A percentile compares a stretch with the other conserved stretches of the same genome.
Conservation (phyloP, 2,329 filamentous ascomycete genomes). For the Phyllosticta citribraziliensis region DNA sequence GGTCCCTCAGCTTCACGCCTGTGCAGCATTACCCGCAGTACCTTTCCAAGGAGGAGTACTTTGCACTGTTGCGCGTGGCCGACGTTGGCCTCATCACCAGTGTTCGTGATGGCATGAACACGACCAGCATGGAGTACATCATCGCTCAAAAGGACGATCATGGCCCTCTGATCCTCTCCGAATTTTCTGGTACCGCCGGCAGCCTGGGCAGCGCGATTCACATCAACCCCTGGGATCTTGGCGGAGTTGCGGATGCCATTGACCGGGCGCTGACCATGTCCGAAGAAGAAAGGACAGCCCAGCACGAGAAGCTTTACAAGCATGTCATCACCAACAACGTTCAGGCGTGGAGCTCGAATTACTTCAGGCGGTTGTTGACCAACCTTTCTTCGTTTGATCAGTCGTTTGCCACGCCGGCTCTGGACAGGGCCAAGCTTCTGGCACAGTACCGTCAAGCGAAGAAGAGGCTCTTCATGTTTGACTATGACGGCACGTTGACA, state of each 20-base stretch:
- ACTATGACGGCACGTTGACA: slow-evolving; percentile 95
- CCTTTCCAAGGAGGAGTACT: slow-evolving; percentile 81
- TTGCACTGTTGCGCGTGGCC: slow-evolving; percentile 79
- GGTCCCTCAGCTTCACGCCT: slow-evolving; percentile 78
- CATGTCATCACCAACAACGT: slow-evolving; percentile 82
- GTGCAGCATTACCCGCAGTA: slow-evolving; percentile 95
- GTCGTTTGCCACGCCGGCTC: slow-evolving; percentile 65
- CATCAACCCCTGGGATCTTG: slow-evolving; percentile 93
- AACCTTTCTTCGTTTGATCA: slow-evolving; percentile 71
- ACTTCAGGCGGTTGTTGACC: slow-evolving; percentile 67
- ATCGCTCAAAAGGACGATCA: slow-evolving; percentile 81
- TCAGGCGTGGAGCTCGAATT: slow-evolving; percentile 73
- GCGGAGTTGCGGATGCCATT: slow-evolving; percentile 74
- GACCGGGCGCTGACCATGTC: slow-evolving; percentile 72
- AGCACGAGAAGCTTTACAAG: slow-evolving; percentile 67
- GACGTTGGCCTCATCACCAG: slow-evolving; percentile 93
- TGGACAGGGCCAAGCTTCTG: slow-evolving; percentile 66
- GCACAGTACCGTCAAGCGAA: slow-evolving; percentile 63
- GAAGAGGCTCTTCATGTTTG: slow-evolving; percentile 92
- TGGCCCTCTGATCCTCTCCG: slow-evolving; percentile 84
- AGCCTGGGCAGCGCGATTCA: slow-evolving; percentile 79
- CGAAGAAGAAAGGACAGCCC: slow-evolving; percentile 51
- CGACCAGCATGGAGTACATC: slow-evolving; percentile 88
- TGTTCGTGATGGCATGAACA: slow-evolving; percentile 96
- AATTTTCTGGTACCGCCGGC: slow-evolving; percentile 90